Conservation (phyloP, 805 yeast genomes). For the Saccharomyces paradoxus region DNA sequence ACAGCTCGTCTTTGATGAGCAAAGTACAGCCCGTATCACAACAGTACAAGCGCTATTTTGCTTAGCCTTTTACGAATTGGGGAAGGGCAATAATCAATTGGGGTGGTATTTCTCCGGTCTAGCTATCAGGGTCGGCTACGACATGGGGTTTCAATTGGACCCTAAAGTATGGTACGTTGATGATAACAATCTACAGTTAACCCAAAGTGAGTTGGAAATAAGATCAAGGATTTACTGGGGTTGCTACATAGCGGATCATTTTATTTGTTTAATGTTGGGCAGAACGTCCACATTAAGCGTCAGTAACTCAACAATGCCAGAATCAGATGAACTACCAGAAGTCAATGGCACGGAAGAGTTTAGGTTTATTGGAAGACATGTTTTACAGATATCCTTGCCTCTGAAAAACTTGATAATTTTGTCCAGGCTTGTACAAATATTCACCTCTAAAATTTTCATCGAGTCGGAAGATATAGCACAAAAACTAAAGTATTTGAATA, state of each 20-base stretch:
- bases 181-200: conserved; percentile 29
- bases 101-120: conserved; percentile 60
- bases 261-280: conserved; percentile 51
- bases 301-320: conserved; percentile 53
- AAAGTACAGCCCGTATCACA: conserved; percentile 39
- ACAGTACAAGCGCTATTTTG: conserved; percentile 52
- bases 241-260: conserved; percentile 55
- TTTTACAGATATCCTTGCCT: conserved; percentile 28
- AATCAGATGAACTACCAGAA: conserved; percentile 51
- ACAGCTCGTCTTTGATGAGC: conserved; percentile 31
- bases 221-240: conserved; percentile 62
- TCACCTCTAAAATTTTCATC: conserved; percentile 29
- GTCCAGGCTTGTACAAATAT: conserved; percentile 33
- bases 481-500: conserved; percentile 31
- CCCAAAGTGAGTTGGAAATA: conserved; percentile 46
- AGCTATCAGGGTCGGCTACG: conserved; percentile 58
- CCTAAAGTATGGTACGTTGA: conserved; percentile 50
- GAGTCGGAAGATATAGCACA: conserved; percentile 28
- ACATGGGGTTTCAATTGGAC: conserved; percentile 54
- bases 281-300: conserved; percentile 48
- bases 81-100: conserved; percentile 48
- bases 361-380: conserved; percentile 32
- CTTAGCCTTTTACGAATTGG: conserved; percentile 53
- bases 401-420: conserved; percentile 38
- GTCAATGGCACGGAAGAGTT: conserved; percentile 56